These are phyloP conservation scores for Mucor sp. DNA, from an alignment of 371 early-diverging fungal species.

Conservation along the genomic window DNA sequence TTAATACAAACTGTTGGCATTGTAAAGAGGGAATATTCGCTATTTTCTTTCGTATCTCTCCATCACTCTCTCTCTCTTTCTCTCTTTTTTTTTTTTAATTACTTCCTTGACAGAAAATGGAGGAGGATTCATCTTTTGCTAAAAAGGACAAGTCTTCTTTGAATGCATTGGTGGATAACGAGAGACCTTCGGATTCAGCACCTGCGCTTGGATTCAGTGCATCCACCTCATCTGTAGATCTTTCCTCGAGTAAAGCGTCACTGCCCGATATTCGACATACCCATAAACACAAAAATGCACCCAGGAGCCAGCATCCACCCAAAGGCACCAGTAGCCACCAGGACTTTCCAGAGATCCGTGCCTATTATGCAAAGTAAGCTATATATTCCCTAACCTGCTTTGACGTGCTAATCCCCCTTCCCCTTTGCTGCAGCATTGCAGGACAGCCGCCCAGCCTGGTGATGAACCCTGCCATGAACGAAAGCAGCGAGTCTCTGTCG, in stretches of 20 bases:
- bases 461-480: background rate
- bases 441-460: background rate
- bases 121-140: background rate
- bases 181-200: constrained; percentile 3
- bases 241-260: background rate
- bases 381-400: background rate
- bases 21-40: background rate
- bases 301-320: background rate
- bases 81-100: background rate
- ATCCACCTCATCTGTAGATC: background rate
- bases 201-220: background rate
- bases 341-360: constrained; percentile 45
- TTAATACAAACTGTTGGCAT: background rate
- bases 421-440: background rate
- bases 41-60: background rate
- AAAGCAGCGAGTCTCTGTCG: background rate
- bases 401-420: background rate
- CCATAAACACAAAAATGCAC: background rate
- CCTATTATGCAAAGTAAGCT: constrained; percentile 46
- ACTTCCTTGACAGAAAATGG: background rate
- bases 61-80: background rate
- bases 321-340: background rate
- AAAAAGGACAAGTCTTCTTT: background rate
- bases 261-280: background rate
- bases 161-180: background rate